Evolutionary conservation across 2,329 filamentous ascomycete species (phyloP).

Genomic region (Orbilia brochopaga): DNA sequence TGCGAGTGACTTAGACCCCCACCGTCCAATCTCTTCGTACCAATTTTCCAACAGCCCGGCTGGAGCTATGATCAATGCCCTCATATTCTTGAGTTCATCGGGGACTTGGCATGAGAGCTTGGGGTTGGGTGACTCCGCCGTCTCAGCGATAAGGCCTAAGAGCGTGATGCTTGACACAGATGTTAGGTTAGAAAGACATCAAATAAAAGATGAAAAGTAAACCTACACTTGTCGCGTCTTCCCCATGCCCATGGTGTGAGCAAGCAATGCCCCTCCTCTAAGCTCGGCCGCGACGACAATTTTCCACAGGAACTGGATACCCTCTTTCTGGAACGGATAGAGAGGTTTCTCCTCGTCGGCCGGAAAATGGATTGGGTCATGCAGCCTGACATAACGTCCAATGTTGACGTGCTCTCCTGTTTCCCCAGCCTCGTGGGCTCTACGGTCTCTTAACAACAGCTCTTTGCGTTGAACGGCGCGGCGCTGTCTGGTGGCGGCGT

Average conservation of each 20-base stretch:
- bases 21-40: conserved; percentile 75
- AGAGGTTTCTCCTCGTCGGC: conserved; percentile 58
- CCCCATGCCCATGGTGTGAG: conserved; percentile 77
- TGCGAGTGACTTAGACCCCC: conserved; percentile 59
- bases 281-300: conserved; percentile 66
- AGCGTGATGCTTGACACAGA: conserved; percentile 68
- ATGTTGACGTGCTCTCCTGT: conserved; percentile 49
- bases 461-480: neutral
- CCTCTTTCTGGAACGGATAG: conserved; percentile 79
- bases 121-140: conserved; percentile 66
- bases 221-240: conserved; percentile 85
- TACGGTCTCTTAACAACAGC: neutral
- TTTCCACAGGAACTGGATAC: conserved; percentile 88
- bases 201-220: neutral
- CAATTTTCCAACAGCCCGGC: conserved; percentile 79
- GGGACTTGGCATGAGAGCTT: conserved; percentile 72
- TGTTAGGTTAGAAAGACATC: neutral
- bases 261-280: conserved; percentile 53
- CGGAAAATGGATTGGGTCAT: conserved; percentile 52
- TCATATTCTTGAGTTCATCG: conserved; percentile 66
- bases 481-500: neutral
- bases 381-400: conserved; percentile 45
- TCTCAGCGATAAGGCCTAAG: conserved; percentile 74
- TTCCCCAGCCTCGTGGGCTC: neutral
- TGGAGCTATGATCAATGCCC: conserved; percentile 77